Evolutionary conservation across 2,329 filamentous ascomycete species (phyloP).

Genomic region (Sclerotiophoma versabilis): DNA sequence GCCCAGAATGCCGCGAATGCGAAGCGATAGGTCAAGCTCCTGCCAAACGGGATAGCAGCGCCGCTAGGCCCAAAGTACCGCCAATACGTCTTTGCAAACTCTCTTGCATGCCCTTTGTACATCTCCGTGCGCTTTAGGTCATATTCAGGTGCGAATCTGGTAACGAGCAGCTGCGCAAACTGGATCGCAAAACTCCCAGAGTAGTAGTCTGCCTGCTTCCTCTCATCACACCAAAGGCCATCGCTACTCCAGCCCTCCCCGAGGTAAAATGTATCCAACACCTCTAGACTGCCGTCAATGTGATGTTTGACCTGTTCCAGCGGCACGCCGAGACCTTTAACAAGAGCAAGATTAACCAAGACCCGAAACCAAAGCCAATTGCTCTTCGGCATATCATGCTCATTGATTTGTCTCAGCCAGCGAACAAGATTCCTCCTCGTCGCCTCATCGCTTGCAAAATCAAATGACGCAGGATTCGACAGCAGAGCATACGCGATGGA

Average conservation of each 20-base stretch:
- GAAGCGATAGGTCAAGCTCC: slow-evolving; percentile 58
- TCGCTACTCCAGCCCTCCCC: slow-evolving; percentile 56
- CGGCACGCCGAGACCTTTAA: slow-evolving; percentile 47
- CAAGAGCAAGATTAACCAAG: slow-evolving; percentile 55
- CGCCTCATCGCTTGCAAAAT: slow-evolving; percentile 20
- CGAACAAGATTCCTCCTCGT: slow-evolving; percentile 43
- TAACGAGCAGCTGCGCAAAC: slow-evolving; percentile 56
- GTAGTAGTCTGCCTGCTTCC: slow-evolving; percentile 58
- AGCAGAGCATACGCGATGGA: slow-evolving; percentile 56
- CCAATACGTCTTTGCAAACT: slow-evolving; percentile 54
- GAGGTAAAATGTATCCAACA: slow-evolving; percentile 54
- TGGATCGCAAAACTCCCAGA: slow-evolving; percentile 61
- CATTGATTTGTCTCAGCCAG: slow-evolving; percentile 54
- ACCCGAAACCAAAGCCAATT: slow-evolving; percentile 62
- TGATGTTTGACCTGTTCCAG: slow-evolving; percentile 37
- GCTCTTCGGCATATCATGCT: slow-evolving; percentile 52
- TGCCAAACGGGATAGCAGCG: slow-evolving; percentile 57
- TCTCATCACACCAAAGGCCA: slow-evolving; percentile 49
- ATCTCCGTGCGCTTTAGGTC: slow-evolving; percentile 45
- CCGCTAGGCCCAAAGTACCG: slow-evolving; percentile 56
- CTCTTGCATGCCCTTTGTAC: slow-evolving; percentile 50
- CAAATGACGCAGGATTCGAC: slow-evolving; percentile 46
- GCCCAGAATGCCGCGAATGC: slow-evolving; percentile 57
- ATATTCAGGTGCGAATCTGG: slow-evolving; percentile 49
- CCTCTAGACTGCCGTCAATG: slow-evolving; percentile 49